A percentile compares a stretch with the other conserved stretches of the same genome.
These are phyloP conservation scores for Cornus controversa DNA, from an alignment of 148 eudicot genomes.

Conservation along the genomic window DNA sequence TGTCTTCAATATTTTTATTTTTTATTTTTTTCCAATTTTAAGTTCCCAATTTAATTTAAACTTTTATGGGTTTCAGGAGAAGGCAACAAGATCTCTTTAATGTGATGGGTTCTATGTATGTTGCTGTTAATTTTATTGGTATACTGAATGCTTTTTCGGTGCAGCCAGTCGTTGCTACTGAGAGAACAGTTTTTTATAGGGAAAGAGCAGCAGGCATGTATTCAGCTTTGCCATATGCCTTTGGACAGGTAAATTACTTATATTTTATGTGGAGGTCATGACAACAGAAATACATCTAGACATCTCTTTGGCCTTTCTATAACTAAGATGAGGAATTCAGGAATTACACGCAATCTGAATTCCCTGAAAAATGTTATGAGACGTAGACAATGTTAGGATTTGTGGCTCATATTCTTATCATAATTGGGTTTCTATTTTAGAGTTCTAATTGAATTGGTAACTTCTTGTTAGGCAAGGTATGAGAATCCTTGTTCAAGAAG, in stretches of 20 bases:
- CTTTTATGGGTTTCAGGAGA: constrained; percentile 23
- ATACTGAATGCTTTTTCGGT: constrained; percentile 49
- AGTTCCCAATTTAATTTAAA: background rate
- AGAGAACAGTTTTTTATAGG: constrained; percentile 66
- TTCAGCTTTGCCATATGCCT: constrained; percentile 66
- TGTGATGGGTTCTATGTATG: constrained; percentile 70
- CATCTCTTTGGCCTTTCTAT: no score
- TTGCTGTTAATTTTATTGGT: constrained; percentile 51
- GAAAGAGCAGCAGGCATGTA: constrained; percentile 81
- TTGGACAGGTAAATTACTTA: constrained; percentile 46
- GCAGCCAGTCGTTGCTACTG: constrained; percentile 61
- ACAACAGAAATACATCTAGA: background rate
- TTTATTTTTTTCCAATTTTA: background rate
- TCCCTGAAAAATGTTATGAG: background rate
- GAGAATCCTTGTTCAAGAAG: no score
- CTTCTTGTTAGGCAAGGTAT: no score
- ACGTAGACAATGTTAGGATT: background rate
- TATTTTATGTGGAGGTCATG: background rate
- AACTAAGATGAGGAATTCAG: no score
- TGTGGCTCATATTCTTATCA: no score
- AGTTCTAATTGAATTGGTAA: no score
- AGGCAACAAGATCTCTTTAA: constrained; percentile 47
- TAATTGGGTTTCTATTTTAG: no score
- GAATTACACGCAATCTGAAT: background rate
- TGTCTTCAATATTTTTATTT: background rate